Evolutionary conservation across 2,329 filamentous ascomycete species (phyloP).

Genomic region (Graphilbum fragrans): DNA sequence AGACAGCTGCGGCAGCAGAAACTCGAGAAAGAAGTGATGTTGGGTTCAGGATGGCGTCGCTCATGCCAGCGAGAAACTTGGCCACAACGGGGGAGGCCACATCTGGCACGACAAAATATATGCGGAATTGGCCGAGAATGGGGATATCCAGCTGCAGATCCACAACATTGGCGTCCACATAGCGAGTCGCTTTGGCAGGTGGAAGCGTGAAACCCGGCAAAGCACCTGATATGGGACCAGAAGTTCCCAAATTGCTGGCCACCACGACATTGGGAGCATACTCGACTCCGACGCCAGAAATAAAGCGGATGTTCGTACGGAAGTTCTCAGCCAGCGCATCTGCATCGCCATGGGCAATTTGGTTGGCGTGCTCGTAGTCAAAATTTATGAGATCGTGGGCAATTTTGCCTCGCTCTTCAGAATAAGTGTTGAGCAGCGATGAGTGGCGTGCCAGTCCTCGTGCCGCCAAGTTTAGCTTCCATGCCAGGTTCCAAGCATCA

Average conservation of each 20-base stretch:
- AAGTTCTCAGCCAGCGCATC: conserved; percentile 50
- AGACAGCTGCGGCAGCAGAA: conserved; percentile 43
- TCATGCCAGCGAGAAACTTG: conserved; percentile 49
- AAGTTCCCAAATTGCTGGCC: too few species aligned
- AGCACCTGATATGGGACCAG: conserved; percentile 12
- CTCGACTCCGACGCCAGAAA: conserved; percentile 52
- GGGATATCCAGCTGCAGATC: conserved; percentile 69
- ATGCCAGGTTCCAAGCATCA: conserved; percentile 50
- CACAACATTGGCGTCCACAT: conserved; percentile 65
- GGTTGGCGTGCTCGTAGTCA: conserved; percentile 29
- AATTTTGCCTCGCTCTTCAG: conserved; percentile 48
- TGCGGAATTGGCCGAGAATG: conserved; percentile 64
- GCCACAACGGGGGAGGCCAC: conserved; percentile 31
- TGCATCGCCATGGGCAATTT: conserved; percentile 43
- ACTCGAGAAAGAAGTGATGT: conserved; percentile 45
- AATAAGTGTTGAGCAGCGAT: conserved; percentile 45
- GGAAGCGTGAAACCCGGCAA: conserved; percentile 44
- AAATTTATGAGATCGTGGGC: conserved; percentile 47
- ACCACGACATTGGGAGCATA: conserved; percentile 29
- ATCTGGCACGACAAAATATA: conserved; percentile 58
- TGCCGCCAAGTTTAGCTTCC: conserved; percentile 44
- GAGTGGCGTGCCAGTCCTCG: conserved; percentile 38
- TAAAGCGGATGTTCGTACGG: conserved; percentile 52
- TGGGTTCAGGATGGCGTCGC: conserved; percentile 33
- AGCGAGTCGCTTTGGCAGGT: conserved; percentile 59